Evolutionary conservation across 176 grass and related monocot genomes (phyloP).

Genomic region (Thinopyrum elongatum): DNA sequence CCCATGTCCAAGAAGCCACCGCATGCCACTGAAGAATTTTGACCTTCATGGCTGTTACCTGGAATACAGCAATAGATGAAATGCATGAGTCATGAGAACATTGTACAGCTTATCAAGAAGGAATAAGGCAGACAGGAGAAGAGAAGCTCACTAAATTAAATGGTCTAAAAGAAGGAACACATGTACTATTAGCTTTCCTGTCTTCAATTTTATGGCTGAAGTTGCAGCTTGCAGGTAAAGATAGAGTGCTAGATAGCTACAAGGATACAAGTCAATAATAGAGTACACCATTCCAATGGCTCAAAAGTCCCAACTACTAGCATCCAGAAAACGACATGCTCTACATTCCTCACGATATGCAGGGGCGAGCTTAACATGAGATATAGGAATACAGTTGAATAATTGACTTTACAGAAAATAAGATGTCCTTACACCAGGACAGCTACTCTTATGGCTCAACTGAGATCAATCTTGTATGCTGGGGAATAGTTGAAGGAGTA

Average conservation of each 20-base stretch:
- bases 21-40: conserved; percentile 88
- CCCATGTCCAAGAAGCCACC: conserved; percentile 86
- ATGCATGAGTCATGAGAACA: background rate
- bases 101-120: background rate
- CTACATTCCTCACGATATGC: background rate
- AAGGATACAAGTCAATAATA: background rate
- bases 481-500: background rate
- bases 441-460: background rate
- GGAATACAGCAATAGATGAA: background rate
- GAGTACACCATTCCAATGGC: background rate
- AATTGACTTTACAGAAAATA: background rate
- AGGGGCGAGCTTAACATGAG: background rate
- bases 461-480: background rate
- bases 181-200: background rate
- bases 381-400: background rate
- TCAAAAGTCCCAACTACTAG: background rate
- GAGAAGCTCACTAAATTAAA: background rate
- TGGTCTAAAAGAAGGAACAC: background rate
- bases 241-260: background rate
- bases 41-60: conserved; percentile 64
- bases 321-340: background rate
- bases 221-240: background rate
- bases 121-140: background rate
- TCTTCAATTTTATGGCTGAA: background rate
- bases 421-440: background rate